phyloP scores from a whole-genome alignment of 768 basidiomycete species.

The Boletus tomentosulus region DNA sequence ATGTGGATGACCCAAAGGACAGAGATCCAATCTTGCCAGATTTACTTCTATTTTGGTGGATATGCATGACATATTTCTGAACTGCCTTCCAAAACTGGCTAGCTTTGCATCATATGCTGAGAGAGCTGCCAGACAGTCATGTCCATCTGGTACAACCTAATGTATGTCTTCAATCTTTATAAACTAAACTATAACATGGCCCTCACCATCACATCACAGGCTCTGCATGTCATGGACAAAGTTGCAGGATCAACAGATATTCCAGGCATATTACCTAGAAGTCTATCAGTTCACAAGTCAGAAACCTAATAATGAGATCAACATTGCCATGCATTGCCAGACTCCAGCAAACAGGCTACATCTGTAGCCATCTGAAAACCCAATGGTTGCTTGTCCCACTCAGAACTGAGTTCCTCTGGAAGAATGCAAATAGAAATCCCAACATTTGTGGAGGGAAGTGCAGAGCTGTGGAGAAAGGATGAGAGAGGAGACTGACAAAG shows the following conservation, averaged over 20 bases:
- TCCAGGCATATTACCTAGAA: background rate
- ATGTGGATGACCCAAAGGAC: background rate
- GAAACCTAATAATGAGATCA: too few relatives aligned
- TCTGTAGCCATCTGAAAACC: background rate
- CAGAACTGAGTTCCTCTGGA: background rate
- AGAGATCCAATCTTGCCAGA: too few relatives aligned
- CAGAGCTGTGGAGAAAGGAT: background rate
- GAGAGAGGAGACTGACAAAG: background rate
- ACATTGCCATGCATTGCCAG: background rate
- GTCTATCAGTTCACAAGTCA: too few relatives aligned
- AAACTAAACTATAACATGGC: too few relatives aligned
- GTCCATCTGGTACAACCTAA: too few relatives aligned
- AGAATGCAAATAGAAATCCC: background rate
- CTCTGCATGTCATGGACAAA: background rate
- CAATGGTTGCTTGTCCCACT: background rate
- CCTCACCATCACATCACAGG: too few relatives aligned
- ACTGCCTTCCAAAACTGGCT: too few relatives aligned
- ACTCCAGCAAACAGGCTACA: background rate
- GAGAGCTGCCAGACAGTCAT: too few relatives aligned
- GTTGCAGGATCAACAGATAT: background rate
- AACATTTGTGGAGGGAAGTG: background rate
- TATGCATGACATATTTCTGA: too few relatives aligned
- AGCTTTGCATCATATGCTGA: too few relatives aligned
- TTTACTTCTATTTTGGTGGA: too few relatives aligned
- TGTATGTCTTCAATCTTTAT: too few relatives aligned